Conservation (phyloP, 1,139 yeast genomes). For the Taphrina wiesneri region DNA sequence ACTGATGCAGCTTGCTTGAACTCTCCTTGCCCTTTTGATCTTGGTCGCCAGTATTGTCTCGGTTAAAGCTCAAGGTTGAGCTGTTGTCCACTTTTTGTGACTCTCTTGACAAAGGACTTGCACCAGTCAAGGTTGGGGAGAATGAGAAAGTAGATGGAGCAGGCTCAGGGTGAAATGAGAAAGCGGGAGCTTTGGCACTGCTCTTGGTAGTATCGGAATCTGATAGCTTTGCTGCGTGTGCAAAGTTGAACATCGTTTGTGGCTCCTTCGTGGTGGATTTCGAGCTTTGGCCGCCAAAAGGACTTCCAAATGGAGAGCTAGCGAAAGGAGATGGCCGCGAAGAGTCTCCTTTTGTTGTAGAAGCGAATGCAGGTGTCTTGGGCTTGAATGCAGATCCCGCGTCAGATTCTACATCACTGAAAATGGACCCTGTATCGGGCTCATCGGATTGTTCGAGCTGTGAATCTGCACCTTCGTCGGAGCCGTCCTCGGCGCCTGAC, state of each 20-base stretch:
- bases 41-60: no score
- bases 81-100: no score
- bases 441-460: background rate
- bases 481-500: background rate
- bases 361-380: conserved; percentile 19
- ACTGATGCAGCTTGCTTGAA: no score
- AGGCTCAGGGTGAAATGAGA: background rate
- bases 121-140: background rate
- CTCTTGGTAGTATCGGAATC: background rate
- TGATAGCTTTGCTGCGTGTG: background rate
- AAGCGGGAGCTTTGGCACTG: background rate
- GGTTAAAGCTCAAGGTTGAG: background rate
- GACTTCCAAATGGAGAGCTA: background rate
- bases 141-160: background rate
- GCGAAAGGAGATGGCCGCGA: background rate
- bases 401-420: background rate
- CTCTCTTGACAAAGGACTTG: no score
- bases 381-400: conserved; percentile 2
- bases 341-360: background rate
- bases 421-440: background rate
- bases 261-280: background rate
- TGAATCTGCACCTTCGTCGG: background rate
- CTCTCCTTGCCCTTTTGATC: no score
- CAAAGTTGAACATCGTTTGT: background rate
- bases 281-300: background rate